Evolutionary conservation across 2,329 filamentous ascomycete species (phyloP).

Genomic region (Pseudocercospora macadamiae): DNA sequence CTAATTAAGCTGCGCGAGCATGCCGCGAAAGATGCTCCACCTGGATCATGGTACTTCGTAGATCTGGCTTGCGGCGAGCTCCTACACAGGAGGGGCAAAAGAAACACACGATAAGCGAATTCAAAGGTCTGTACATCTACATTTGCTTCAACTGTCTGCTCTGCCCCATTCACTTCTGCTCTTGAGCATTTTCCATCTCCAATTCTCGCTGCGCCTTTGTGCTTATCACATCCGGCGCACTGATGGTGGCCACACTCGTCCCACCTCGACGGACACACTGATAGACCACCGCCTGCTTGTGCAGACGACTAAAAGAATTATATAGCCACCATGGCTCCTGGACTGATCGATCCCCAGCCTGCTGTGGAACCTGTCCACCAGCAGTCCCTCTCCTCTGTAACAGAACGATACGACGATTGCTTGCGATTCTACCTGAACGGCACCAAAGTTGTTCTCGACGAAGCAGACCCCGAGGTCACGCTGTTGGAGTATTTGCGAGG

Average conservation of each 20-base stretch:
- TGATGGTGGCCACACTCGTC: too few species aligned
- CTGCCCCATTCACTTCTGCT: too few species aligned
- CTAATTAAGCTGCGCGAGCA: neutral
- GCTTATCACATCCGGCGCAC: too few species aligned
- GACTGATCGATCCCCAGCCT: constrained; percentile 55
- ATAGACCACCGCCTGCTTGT: neutral
- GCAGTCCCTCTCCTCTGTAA: constrained; percentile 62
- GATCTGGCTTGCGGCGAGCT: neutral
- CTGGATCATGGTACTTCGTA: neutral
- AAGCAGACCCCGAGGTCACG: constrained; percentile 88
- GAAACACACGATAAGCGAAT: neutral
- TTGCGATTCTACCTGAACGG: constrained; percentile 94
- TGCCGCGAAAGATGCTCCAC: neutral
- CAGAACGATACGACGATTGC: constrained; percentile 80
- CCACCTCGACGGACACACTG: too few species aligned
- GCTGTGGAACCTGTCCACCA: constrained; percentile 51
- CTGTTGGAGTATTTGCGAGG: constrained; percentile 90
- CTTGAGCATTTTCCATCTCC: too few species aligned
- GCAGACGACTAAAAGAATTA: too few species aligned
- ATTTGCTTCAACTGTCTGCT: neutral
- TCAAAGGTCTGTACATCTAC: neutral
- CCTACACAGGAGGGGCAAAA: neutral
- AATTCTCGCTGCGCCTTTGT: too few species aligned
- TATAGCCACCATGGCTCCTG: constrained; percentile 70
- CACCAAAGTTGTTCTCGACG: constrained; percentile 81